phyloP scores from a whole-genome alignment of 2,329 filamentous ascomycete species.

The Alternaria sp. region DNA sequence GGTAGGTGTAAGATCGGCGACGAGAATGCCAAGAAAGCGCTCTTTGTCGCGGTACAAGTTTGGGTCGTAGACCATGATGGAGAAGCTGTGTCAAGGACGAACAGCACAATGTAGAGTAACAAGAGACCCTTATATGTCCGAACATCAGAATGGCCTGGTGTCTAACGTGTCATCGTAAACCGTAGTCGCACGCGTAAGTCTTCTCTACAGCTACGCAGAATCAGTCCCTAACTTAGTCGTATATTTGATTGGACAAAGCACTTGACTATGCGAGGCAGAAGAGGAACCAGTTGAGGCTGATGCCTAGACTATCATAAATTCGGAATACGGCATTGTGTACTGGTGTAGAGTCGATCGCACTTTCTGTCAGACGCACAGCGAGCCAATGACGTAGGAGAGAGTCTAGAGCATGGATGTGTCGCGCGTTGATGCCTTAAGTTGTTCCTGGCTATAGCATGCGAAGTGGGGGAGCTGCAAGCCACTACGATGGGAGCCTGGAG shows the following conservation, averaged over 20 bases:
- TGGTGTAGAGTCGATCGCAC: not conserved
- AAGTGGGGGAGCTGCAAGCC: not conserved
- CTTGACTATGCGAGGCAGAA: no score
- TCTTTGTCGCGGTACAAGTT: not conserved
- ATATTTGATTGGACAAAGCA: no score
- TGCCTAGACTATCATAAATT: not conserved
- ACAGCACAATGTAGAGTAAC: no score
- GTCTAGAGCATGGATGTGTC: not conserved
- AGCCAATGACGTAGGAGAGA: not conserved
- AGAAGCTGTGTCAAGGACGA: not conserved
- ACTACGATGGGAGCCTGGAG: not conserved
- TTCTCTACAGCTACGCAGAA: no score
- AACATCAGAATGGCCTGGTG: no score
- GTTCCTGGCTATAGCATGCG: not conserved
- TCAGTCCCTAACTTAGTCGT: no score
- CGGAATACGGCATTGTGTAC: not conserved
- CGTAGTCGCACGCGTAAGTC: no score
- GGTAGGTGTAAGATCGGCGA: constrained; percentile 7
- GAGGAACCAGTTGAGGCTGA: not conserved
- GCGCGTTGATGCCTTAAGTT: not conserved
- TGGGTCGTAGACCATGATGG: constrained; percentile 8
- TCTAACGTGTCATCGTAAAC: no score
- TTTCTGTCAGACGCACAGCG: not conserved
- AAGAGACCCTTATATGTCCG: no score
- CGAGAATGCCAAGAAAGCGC: constrained; percentile 2